Evolutionary conservation across 106 monocot species (phyloP).

Genomic region (Dendrobium catenatum): DNA sequence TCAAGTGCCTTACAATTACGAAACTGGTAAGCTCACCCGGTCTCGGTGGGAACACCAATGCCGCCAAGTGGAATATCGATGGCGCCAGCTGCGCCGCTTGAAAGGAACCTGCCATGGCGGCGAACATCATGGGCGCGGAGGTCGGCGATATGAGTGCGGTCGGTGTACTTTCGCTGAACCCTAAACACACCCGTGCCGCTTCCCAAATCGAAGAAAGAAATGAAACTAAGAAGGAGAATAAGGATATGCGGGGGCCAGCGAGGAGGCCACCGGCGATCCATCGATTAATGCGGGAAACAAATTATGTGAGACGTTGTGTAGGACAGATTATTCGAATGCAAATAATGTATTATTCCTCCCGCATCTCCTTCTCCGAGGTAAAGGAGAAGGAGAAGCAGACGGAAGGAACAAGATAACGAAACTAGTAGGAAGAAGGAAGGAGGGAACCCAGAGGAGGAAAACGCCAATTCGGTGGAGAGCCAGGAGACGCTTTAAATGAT

Average conservation of each 20-base stretch:
- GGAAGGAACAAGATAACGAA: not conserved
- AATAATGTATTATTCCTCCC: not conserved
- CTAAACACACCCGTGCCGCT: slow-evolving; percentile 40
- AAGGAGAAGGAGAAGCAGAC: not conserved
- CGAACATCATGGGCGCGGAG: slow-evolving; percentile 58
- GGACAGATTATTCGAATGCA: too few species aligned
- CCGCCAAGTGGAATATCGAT: slow-evolving; percentile 71
- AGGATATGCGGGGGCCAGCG: not conserved
- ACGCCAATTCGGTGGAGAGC: too few species aligned
- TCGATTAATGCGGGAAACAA: not conserved
- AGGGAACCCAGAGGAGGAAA: not conserved
- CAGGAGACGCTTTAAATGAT: too few species aligned
- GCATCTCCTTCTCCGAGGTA: not conserved
- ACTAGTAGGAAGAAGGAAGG: not conserved
- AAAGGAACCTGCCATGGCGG: slow-evolving; percentile 52
- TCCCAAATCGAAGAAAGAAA: not conserved
- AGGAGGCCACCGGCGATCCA: slow-evolving; percentile 1
- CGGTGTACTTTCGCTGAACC: slow-evolving; percentile 43
- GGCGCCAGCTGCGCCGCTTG: slow-evolving; percentile 18
- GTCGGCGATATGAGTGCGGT: slow-evolving; percentile 19
- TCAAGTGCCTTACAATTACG: not conserved
- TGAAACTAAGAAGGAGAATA: not conserved
- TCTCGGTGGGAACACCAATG: slow-evolving; percentile 42
- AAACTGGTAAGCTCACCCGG: slow-evolving; percentile 38
- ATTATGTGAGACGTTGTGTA: not conserved